Evolutionary conservation across 768 basidiomycete species (phyloP).

Genomic region (Lentinus tigrinus): DNA sequence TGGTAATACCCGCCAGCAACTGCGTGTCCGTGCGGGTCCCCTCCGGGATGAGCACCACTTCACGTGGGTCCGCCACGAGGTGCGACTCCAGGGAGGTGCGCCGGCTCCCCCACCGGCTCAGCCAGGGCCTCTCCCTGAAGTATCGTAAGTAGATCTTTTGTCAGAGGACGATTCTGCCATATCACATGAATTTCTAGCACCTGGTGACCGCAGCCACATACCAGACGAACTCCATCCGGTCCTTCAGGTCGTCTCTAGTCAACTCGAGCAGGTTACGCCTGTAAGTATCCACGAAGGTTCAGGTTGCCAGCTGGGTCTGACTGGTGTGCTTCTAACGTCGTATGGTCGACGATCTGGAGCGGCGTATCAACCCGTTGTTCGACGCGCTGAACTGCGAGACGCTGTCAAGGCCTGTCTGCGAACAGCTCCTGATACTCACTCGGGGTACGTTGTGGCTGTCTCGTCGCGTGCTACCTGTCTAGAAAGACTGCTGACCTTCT

Average conservation of each 20-base stretch:
- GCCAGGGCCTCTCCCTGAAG: slow-evolving; percentile 46
- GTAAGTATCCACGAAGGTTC: slow-evolving; percentile 43
- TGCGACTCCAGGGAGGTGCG: slow-evolving; percentile 21
- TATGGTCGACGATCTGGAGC: slow-evolving; percentile 82
- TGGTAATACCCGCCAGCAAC: no score
- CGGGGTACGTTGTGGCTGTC: slow-evolving; percentile 50
- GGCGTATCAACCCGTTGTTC: slow-evolving; percentile 84
- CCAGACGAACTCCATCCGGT: slow-evolving; percentile 66
- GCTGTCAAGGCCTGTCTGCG: slow-evolving; percentile 65
- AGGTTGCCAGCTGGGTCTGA: background rate
- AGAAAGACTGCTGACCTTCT: background rate
- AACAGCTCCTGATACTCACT: slow-evolving; percentile 67
- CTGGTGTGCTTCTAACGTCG: slow-evolving; percentile 51
- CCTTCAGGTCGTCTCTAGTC: slow-evolving; percentile 61
- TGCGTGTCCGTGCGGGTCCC: no score
- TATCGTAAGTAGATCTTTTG: slow-evolving; percentile 47
- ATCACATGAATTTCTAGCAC: slow-evolving; percentile 46
- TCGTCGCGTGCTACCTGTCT: background rate
- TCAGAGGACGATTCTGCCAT: slow-evolving; percentile 4
- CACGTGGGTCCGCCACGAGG: slow-evolving; percentile 24
- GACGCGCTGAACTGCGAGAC: slow-evolving; percentile 92
- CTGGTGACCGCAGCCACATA: slow-evolving; percentile 92
- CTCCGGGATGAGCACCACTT: slow-evolving; percentile 29
- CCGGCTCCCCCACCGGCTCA: slow-evolving; percentile 33
- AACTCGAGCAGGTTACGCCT: slow-evolving; percentile 62